Base-by-base conservation (phyloP, 2,329 filamentous ascomycete species). In the Fusarium torreyae region DNA sequence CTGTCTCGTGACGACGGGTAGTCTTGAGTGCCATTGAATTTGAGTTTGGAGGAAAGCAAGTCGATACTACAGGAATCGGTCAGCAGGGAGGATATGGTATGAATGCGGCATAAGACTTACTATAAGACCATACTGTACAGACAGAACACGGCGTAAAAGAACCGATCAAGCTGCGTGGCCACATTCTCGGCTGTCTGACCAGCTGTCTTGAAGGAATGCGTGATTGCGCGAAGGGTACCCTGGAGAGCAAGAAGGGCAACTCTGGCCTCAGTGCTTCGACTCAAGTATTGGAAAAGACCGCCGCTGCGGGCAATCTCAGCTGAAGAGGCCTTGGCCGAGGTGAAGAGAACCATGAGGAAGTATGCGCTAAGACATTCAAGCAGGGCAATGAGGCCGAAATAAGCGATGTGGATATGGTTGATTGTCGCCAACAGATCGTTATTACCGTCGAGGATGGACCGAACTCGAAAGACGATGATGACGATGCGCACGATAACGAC, bases 401-500 rank as follows among this genome's bases (percentile, higher is more conserved):
- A 83, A 26, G 73, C 79, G 50, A 81, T 77, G 60, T 83, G 81
- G 1, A 83, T 72, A 50, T 72, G 73, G 65, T 80, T 78, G 58
- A 82, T 77, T n/a, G 73, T 70, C 20, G 13, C 38, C 40, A 78
- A 77, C 2, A 76, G 59, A 3, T 57, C 59, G 3, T 66, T 44
- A 31, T 70, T 64, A 4, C 57, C 69, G 14, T 69, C 61, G 17
- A 78, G 42, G 13, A 81, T 77, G 33, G 73, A 74, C 8, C 63
- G 66, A 1, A 77, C 69, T n/a, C 81, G 76, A 13, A 73, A 75
- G 10, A 73, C 57, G 34, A 77, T 70, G 51, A 83, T 81, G 24
- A 69, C 58, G n/a, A 82, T 71, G 52, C 87, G 84, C 42, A 88
- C 83, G 2, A 83, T 74, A 8, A 78, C 73, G 42, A 89, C 85